These are phyloP conservation scores for Paspalum notatum DNA, from an alignment of 176 grass and related monocot species.

Conservation along the genomic window DNA sequence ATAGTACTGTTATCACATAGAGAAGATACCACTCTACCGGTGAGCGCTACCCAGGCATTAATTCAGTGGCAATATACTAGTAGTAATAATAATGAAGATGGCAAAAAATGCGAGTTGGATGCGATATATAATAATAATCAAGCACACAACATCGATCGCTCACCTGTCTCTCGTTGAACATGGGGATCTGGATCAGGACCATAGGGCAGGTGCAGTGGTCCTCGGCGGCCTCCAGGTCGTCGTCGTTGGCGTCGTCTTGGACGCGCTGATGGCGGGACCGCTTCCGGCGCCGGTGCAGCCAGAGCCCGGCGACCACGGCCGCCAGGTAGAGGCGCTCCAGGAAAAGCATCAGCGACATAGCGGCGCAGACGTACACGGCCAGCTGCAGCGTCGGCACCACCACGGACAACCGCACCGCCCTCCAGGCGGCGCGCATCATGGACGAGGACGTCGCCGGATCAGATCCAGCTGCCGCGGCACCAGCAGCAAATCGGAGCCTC, in stretches of 20 bases:
- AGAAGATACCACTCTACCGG: too few relatives aligned
- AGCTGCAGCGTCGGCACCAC: too few relatives aligned
- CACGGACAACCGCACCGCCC: slow-evolving; percentile 28
- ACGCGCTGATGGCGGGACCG: too few relatives aligned
- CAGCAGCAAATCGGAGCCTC: background rate
- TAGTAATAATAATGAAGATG: background rate
- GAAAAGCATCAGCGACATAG: slow-evolving; percentile 84
- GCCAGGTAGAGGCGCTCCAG: slow-evolving; percentile 93
- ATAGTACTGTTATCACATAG: too few relatives aligned
- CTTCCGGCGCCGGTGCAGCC: slow-evolving; percentile 41
- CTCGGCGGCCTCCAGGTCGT: slow-evolving; percentile 41
- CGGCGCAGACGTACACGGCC: slow-evolving; percentile 63
- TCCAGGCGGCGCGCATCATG: slow-evolving; percentile 40
- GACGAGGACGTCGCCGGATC: background rate
- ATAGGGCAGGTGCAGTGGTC: slow-evolving; percentile 44
- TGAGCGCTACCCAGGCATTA: too few relatives aligned
- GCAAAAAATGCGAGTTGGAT: background rate
- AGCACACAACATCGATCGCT: background rate
- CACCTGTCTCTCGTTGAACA: slow-evolving; percentile 97
- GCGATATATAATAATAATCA: background rate
- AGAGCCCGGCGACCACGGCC: slow-evolving; percentile 58
- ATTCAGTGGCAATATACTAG: too few relatives aligned
- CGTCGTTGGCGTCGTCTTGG: too few relatives aligned
- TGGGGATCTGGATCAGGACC: slow-evolving; percentile 88
- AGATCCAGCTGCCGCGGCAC: background rate